phyloP scores from a whole-genome alignment of 2,329 filamentous ascomycete genomes.

The Ophiostoma sp. region DNA sequence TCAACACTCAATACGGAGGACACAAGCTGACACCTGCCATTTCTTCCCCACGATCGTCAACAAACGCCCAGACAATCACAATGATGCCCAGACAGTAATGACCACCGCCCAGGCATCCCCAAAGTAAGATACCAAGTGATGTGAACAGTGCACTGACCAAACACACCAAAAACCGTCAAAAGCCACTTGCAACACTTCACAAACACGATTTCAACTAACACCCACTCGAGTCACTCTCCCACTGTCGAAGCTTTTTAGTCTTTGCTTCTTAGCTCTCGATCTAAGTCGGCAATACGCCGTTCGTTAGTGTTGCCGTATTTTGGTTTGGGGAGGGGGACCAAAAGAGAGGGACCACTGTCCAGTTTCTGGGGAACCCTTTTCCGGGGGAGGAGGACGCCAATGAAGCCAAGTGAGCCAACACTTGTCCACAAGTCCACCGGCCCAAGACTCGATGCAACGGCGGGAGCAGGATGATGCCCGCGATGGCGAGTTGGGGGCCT shows the following conservation, averaged over 20 bases:
- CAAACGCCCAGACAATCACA: no score
- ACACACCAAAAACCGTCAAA: background rate
- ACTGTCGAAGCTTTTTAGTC: background rate
- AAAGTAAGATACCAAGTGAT: background rate
- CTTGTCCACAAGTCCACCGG: background rate
- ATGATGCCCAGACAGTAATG: background rate
- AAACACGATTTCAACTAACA: background rate
- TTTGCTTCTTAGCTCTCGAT: background rate
- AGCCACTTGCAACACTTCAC: background rate
- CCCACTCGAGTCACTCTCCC: background rate
- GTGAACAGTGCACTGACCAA: background rate
- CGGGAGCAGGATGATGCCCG: background rate
- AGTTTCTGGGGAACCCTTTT: conserved; percentile 17
- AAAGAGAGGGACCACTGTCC: background rate
- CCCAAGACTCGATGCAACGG: background rate
- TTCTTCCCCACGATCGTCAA: background rate
- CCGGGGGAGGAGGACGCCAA: background rate
- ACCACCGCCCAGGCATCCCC: background rate
- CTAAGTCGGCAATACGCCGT: background rate
- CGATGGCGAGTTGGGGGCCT: background rate
- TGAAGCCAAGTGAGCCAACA: background rate
- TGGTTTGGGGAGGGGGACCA: background rate
- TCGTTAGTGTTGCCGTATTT: background rate
- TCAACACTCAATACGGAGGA: background rate
- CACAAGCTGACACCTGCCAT: background rate